Base-by-base conservation (phyloP, 257 asterid species). In the Agastache rugosa region DNA sequence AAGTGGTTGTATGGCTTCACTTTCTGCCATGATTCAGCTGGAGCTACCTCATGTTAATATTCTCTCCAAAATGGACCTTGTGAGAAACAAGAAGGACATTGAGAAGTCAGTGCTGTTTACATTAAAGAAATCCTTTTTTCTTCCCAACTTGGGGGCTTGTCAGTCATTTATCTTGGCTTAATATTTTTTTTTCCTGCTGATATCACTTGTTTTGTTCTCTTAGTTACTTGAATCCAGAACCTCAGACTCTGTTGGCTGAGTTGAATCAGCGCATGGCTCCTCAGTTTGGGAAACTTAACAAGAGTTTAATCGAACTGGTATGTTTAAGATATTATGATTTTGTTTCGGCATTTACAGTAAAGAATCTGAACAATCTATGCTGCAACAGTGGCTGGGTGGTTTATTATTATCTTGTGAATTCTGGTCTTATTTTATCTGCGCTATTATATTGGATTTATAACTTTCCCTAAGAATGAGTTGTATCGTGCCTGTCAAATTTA, bases 61-160 rank as follows among this genome's bases (percentile, higher is more conserved):
- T 69, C 97, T 95, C 73, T 95, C 99, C 84, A 95, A 95, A 81
- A 95, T 95, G 98, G 98, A 95, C 87, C 98, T 92, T 71, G 96
- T 95, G 80, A 85, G 85, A 58, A 92, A 92, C 91, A 95, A 92
- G 93, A 88, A 80, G 88, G 94, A 88, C 66, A 78, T 95, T 73
- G 97, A 95, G 75, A 77, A 85, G 99, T 95, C 61, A 83, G 98
- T 90, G 78, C 71, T 76, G 39, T 71, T 65, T 72, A 45, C 72
- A 11, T 69, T 44, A 39, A 34, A 23, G 22, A 50, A 3, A 62
- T 59, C 31, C 29, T 8, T 23, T 37, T 58, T 54, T 47, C 34
- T 55, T 65, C 15, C 22, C 9, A 41, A 15, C 27, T 74, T 23
- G 19, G 31, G 17, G 50, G 45, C 54, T 67, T 63, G 20, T 75